Base-by-base conservation (phyloP, 805 yeast species). In the Millerozyma acaciae region DNA sequence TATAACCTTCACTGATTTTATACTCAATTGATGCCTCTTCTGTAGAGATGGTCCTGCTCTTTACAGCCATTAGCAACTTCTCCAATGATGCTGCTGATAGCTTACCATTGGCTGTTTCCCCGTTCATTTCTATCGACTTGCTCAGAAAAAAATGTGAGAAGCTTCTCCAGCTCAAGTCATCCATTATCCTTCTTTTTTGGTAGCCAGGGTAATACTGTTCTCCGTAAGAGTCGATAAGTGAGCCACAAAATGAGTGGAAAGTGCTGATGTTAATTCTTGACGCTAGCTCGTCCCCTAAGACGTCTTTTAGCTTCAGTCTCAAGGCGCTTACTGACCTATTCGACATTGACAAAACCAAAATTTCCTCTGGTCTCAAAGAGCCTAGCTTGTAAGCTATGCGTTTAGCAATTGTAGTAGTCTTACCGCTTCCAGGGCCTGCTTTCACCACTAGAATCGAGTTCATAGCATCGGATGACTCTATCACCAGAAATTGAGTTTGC, bases 361-460 rank as follows among this genome's bases (percentile, higher is more conserved):
- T 70, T 32, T 79, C 76, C 3, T 62, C 51, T 0, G 88, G 85
- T 2, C 48, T 49, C 2, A 54, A 54, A 8, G 58, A 37, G 1
- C 51, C 39, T 4, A 81, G 46, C 40, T 78, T 41, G 37, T 70
- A 61, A 2, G 72, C 72, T 0, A 82, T 63, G 38, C 84, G 63
- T 19, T 68, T 61, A 4, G 76, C 69, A 19, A 82, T 44, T 0
- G 87, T 80, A 21, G 62, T 59, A 0, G 88, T 80, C 47, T 82
- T 82, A 2, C 90, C 89, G 6, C 84, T 72, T 4, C 89, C 88
- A 1, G 89, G 87, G 0, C 87, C 87, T 0, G 88, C 84, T 6
- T 67, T 59, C 2, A 82, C 63, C 22, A 73, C 64, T 5, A 82
- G 51, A 0, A 79, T 55, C 6, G 65, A 55, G 12, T 60, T 51